A percentile compares a stretch with the other conserved stretches of the same genome.
Evolutionary conservation across 106 monocot genomes (phyloP).

Genomic region (Apostasia ramifera): DNA sequence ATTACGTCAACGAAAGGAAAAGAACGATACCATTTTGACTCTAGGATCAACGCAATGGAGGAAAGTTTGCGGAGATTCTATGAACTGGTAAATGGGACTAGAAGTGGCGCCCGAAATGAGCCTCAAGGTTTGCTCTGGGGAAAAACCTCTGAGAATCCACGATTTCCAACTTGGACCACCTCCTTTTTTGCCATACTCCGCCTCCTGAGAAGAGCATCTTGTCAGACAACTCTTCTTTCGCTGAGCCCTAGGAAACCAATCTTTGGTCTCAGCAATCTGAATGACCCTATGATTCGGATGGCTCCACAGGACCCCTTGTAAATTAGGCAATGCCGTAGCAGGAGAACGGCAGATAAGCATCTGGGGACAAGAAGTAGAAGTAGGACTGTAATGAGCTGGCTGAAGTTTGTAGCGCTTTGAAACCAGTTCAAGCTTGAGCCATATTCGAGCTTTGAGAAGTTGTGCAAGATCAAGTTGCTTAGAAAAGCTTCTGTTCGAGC

Average conservation of each 20-base stretch:
- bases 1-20: too few species aligned
- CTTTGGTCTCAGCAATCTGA: neutral
- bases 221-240: neutral
- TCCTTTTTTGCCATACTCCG: neutral
- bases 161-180: conserved; percentile 16
- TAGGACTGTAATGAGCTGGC: too few species aligned
- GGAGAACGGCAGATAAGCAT: too few species aligned
- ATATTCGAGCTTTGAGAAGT: too few species aligned
- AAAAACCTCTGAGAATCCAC: conserved; percentile 30
- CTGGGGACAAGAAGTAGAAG: too few species aligned
- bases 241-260: neutral
- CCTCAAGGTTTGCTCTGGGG: conserved; percentile 40
- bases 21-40: conserved; percentile 72
- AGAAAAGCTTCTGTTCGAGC: too few species aligned
- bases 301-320: too few species aligned
- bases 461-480: too few species aligned
- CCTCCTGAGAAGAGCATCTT: conserved; percentile 5
- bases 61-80: conserved; percentile 60
- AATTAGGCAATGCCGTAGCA: too few species aligned
- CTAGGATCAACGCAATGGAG: conserved; percentile 71
- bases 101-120: conserved; percentile 64
- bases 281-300: neutral
- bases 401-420: too few species aligned
- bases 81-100: conserved; percentile 61
- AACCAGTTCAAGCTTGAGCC: too few species aligned